These are phyloP conservation scores for Mycena maculata DNA, from an alignment of 768 basidiomycete species.

Conservation along the genomic window DNA sequence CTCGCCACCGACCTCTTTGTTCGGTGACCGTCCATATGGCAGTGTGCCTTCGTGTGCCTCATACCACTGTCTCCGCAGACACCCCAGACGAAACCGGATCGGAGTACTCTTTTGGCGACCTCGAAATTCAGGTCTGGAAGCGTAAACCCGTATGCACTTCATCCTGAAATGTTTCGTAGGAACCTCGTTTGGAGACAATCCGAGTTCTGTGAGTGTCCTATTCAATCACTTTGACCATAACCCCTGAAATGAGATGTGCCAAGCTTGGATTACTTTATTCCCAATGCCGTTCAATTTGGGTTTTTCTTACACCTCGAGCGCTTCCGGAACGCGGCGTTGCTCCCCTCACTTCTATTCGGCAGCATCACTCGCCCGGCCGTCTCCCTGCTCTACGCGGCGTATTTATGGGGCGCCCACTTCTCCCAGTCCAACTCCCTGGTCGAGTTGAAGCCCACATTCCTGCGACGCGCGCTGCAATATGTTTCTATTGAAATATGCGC, in stretches of 20 bases:
- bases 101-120: neutral
- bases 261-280: slow-evolving; percentile 14
- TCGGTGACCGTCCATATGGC: slow-evolving; percentile 1
- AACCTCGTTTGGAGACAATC: slow-evolving; percentile 14
- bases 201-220: slow-evolving; percentile 1
- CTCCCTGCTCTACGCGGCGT: slow-evolving; percentile 20
- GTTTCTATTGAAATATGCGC: neutral
- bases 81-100: neutral
- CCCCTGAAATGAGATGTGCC: neutral
- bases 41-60: too few species aligned
- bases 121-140: neutral
- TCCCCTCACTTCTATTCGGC: neutral
- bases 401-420: slow-evolving; percentile 20
- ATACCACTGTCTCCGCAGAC: neutral
- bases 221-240: neutral
- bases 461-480: slow-evolving; percentile 6
- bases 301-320: slow-evolving; percentile 22
- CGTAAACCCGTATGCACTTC: neutral
- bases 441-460: slow-evolving; percentile 4
- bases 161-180: neutral
- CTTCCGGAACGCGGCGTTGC: slow-evolving; percentile 9
- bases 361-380: slow-evolving; percentile 2
- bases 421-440: neutral
- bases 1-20: neutral
- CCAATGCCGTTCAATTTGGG: slow-evolving; percentile 2